Base-by-base conservation (phyloP, 495 filamentous ascomycete species). In the Tuber calosporum region DNA sequence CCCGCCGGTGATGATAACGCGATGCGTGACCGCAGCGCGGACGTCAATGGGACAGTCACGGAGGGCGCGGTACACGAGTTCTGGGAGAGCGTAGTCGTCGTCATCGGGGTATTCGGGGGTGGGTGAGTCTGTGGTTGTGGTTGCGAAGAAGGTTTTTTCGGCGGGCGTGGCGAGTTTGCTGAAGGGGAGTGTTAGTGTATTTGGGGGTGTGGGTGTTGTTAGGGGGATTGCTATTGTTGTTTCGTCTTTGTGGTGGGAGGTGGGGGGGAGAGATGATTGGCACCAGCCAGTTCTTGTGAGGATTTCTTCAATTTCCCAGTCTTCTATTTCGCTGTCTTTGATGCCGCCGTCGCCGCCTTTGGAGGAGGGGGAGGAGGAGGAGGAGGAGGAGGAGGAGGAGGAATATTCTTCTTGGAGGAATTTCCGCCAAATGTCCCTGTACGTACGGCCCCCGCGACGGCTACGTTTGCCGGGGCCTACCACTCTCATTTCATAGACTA, bases 401-500 rank as follows among this genome's bases (percentile, higher is more conserved):
- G 26, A 62, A 40, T 71, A 20, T 41, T 75, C 74, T 36, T 58
- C 36, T 34, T 76, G 73, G 30, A 81, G 39, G 37, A 79, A 73
- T 1, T 67, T 70, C 6, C 66, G 45, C 75, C 79, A 81, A 41
- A 37, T 87, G 76, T 90, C 85, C 9, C 88, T 85, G 13, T 97
- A 84, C 62, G 86, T 79, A 79, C 89, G 91, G 75, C 89, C 93
- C 20, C 90, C 93, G 75, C 95, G 86, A 20, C 91, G 86, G 53
- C 87, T 95, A 68, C 92, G 85, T 73, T 83, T 85, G 7, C 79
- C 75, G 11, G 67, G 72, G 0, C 76, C 76, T 7, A 97, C 86
- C 77, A 96, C 92, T 70, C 94, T 87, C 74, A 94, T 96, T 82
- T 99, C 96, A 79, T 92, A 97, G 34, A 98, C 85, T 2, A 88